Percentiles rank a stretch among this genome's conserved stretches.
Evolutionary conservation across 257 asterid genomes (phyloP).

Genomic region (Solanum tacnaense): DNA sequence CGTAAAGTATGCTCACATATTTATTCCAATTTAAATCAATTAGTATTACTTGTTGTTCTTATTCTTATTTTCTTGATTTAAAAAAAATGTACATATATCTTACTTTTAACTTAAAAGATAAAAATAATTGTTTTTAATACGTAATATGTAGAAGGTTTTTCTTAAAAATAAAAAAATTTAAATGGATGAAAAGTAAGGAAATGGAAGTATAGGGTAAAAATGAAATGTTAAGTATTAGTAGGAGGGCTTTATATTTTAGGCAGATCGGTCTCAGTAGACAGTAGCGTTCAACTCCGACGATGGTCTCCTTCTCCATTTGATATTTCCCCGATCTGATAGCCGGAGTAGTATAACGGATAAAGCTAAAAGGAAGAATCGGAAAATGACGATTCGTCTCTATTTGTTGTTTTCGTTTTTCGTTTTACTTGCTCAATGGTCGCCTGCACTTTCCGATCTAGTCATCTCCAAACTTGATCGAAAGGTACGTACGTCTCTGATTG

Average conservation of each 20-base stretch:
- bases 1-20: not conserved
- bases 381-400: constrained; percentile 16
- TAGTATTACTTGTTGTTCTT: not conserved
- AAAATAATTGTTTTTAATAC: accelerated
- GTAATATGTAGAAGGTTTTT: too few species aligned
- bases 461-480: constrained; percentile 78
- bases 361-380: not conserved
- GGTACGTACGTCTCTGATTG: constrained; percentile 23
- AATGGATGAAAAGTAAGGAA: not conserved
- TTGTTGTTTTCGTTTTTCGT: constrained; percentile 8
- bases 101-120: too few species aligned
- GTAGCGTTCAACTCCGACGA: not conserved
- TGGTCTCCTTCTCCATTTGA: not conserved
- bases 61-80: too few species aligned
- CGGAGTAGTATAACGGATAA: not conserved
- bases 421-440: constrained; percentile 4
- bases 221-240: not conserved
- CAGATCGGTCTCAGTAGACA: not conserved
- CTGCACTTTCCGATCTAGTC: constrained; percentile 59
- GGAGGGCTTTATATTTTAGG: not conserved
- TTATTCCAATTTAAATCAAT: not conserved
- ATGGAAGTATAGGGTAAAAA: not conserved
- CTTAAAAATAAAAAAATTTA: too few species aligned
- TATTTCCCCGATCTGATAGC: not conserved
- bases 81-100: not conserved